Conservation (phyloP, 352 stramenopile genomes). For the Thalassiosira sp. region DNA sequence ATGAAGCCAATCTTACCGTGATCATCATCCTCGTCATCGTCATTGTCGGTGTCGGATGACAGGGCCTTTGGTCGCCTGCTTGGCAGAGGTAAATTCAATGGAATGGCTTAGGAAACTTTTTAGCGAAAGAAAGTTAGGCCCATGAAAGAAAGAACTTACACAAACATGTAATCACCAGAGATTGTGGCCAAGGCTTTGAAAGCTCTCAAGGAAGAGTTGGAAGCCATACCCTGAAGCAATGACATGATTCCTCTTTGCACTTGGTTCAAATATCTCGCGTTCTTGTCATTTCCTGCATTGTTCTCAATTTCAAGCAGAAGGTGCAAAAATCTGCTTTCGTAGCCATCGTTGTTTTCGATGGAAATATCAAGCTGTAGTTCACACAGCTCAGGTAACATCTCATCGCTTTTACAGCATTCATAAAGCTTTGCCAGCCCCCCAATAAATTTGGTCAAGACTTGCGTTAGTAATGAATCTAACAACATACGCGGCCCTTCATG, state of each 20-base stretch:
- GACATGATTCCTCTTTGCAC: constrained; percentile 73
- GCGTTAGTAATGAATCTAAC: constrained; percentile 66
- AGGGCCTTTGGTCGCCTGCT: constrained; percentile 28
- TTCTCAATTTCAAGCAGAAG: constrained; percentile 62
- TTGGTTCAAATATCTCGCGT: constrained; percentile 75
- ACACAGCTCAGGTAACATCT: constrained; percentile 57
- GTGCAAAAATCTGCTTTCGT: constrained; percentile 70
- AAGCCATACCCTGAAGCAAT: constrained; percentile 72
- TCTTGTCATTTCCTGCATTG: constrained; percentile 47
- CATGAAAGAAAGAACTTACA: constrained; percentile 38
- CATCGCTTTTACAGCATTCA: constrained; percentile 78
- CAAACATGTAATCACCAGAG: constrained; percentile 58
- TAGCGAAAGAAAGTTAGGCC: not conserved
- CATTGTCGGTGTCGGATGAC: constrained; percentile 11
- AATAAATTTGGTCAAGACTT: constrained; percentile 75
- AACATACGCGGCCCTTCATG: constrained; percentile 27
- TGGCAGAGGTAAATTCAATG: not conserved
- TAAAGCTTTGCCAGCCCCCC: constrained; percentile 74
- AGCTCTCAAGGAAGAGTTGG: constrained; percentile 67
- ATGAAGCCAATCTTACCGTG: constrained; percentile 17
- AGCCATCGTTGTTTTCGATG: constrained; percentile 45
- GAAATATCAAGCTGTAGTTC: constrained; percentile 48
- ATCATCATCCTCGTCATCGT: constrained; percentile 29
- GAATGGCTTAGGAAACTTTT: no score
- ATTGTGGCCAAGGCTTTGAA: constrained; percentile 61